Base-by-base conservation (phyloP, 2,329 filamentous ascomycete genomes). In the Neonectria neomacrospora region DNA sequence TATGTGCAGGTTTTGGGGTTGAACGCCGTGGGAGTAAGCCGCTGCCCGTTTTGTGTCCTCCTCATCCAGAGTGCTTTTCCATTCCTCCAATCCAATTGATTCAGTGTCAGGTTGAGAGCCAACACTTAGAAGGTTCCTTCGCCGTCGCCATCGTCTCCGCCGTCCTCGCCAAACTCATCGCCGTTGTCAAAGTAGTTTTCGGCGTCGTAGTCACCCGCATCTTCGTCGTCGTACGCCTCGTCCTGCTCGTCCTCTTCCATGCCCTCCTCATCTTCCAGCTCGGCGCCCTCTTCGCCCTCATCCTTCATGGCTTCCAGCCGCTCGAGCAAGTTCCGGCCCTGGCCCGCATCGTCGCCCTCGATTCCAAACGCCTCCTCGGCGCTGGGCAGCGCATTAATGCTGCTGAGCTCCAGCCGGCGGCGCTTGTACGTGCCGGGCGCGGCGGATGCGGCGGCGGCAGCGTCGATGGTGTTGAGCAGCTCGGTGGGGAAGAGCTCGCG, bases 131-230 rank as follows among this genome's bases (percentile, higher is more conserved):
- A 80, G 4, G 79, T 80, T 8, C 77, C 78, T 66, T 81, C 80
- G 42, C 79, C 84, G 34, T 85, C 86, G 23, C 85, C 85, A 8
- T 82, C 83, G 10, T 83, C 83, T 3, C 80, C 84, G 51, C 82
- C 82, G 50, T 85, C 84, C 22, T 84, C 82, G 37, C 82, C 81
- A 55, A 85, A 82, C 23, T 87, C 85, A 64, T 86, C 84, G 12
- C 85, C 85, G 23, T 82, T 85, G 63, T 88, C 86, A 72, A 88
- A 88, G 76, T 88, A 88, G 10, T 81, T 81, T 70, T 89, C 86
- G 2, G 86, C 86, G 47, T 88, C 83, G 71, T 89, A 89, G 64
- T 88, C 86, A 8, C 86, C 86, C 1, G 84, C 86, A 52, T 86
- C 85, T 61, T 88, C 85, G 58, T 88, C 86, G 51, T 88, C 84